Base-by-base conservation (phyloP, 306 rosid species). In the Corylus americana region DNA sequence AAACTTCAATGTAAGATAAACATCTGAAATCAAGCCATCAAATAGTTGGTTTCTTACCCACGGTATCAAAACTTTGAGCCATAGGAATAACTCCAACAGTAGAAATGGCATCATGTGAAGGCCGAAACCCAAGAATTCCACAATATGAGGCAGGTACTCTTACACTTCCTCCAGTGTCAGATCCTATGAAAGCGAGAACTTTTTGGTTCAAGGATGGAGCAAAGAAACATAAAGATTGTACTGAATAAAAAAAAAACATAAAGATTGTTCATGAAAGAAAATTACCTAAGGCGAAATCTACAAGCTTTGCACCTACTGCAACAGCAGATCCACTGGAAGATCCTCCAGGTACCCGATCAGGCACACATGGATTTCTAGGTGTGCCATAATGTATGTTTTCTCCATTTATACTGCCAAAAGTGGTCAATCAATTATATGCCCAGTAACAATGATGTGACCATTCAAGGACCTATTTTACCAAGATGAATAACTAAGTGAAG, bases 131-230 rank as follows among this genome's bases (percentile, higher is more conserved):
- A 35, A 91, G 88, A 86, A 91, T 90, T 80, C 99, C 94, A 83
- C 99, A 95, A 59, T 90, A 88, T 1, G 99, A 89, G 74, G 99
- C 94, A 20, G 98, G 98, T 61, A 92, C 89, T 86, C 99, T 93
- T 42, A 95, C 89, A 85, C 99, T 95, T 72, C 91, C 99, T 74
- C 97, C 99, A 1, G 98, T 95, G 71, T 95, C 98, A 18, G 98
- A 90, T 87, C 99, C 99, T 95, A 80, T 57, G 35, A 70, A 17
- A 76, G 51, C 59, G 55, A 79, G 49, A 35, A 70, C 55, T 18
- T 45, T 49, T 13, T 11, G 25, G 42, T 51, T 77, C 75, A 81
- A 49, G 70, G 42, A 74, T 10, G 22, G 22, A 79, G 17, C 44
- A 29, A 71, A 14, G 83, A 50, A 67, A 22, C 22, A 22, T 22